A percentile compares a stretch with the other conserved stretches of the same genome.
Evolutionary conservation across 495 filamentous ascomycete genomes (phyloP).

Genomic region (Aspergillus taichungensis): DNA sequence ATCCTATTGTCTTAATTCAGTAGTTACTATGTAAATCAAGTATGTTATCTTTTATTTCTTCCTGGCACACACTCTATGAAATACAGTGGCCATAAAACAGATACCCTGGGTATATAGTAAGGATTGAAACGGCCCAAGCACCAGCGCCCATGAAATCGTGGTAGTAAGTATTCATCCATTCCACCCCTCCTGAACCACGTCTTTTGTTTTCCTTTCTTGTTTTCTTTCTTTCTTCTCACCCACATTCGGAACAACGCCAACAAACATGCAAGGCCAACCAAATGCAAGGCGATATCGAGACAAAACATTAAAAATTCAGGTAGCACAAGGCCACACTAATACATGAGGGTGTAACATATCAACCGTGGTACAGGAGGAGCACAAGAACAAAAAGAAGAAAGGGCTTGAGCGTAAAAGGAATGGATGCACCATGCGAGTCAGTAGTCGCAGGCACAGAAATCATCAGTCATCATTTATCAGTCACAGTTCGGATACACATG

Average conservation of each 20-base stretch:
- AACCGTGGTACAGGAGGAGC: constrained; percentile 5
- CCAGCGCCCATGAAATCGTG: too few species aligned
- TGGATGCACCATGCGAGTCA: constrained; percentile 30
- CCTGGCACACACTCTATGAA: too few species aligned
- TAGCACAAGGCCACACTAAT: constrained; percentile 6
- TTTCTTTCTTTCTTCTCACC: too few species aligned
- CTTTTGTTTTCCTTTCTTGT: too few species aligned
- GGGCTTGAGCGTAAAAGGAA: constrained; percentile 26
- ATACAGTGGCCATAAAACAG: too few species aligned
- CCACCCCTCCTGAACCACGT: background rate
- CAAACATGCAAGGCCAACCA: constrained; percentile 5
- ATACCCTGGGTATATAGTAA: constrained; percentile 4
- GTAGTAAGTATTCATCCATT: background rate
- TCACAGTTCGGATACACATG: constrained; percentile 7
- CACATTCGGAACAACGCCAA: background rate
- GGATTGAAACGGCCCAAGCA: background rate
- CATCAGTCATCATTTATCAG: constrained; percentile 25
- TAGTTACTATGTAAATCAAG: too few species aligned
- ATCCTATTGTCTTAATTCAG: too few species aligned
- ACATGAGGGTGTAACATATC: constrained; percentile 6
- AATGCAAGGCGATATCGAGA: constrained; percentile 1
- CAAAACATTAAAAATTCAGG: constrained; percentile 3
- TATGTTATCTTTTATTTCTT: too few species aligned
- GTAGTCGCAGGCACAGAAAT: constrained; percentile 30
- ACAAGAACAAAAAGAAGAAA: constrained; percentile 9